Percentiles rank a stretch among this genome's conserved stretches.
Evolutionary conservation across 768 basidiomycete species (phyloP).

Genomic region (Harrya chromipes): DNA sequence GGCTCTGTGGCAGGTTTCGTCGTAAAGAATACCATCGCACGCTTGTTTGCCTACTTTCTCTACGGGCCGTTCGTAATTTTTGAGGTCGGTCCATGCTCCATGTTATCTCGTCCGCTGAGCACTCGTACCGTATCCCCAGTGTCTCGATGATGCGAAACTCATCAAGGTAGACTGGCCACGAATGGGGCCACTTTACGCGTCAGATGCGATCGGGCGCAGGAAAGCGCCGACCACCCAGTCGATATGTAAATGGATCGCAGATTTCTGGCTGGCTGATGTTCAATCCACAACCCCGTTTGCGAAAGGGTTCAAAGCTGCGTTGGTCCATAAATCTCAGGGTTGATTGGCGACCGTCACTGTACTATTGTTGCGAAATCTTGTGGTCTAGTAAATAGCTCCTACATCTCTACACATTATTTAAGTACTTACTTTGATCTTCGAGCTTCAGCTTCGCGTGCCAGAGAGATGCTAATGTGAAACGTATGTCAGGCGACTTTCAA

Average conservation of each 20-base stretch:
- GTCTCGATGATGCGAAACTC: constrained; percentile 68
- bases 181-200: constrained; percentile 60
- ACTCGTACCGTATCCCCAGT: constrained; percentile 44
- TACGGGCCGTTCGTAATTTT: constrained; percentile 91
- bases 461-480: too few relatives aligned
- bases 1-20: constrained; percentile 92
- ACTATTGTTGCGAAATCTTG: too few relatives aligned
- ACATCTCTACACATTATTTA: too few relatives aligned
- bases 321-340: constrained; percentile 57
- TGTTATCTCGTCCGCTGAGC: constrained; percentile 1
- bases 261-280: constrained; percentile 91
- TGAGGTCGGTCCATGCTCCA: constrained; percentile 53
- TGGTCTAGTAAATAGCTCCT: too few relatives aligned
- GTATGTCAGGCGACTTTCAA: too few relatives aligned
- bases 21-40: constrained; percentile 82
- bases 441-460: too few relatives aligned
- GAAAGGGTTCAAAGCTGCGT: constrained; percentile 58
- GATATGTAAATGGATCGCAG: constrained; percentile 62
- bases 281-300: constrained; percentile 87
- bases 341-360: too few relatives aligned
- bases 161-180: constrained; percentile 78
- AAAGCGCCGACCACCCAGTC: constrained; percentile 62
- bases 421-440: too few relatives aligned
- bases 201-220: constrained; percentile 49
- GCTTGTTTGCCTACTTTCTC: constrained; percentile 73